Evolutionary conservation across 2,329 filamentous ascomycete genomes (phyloP), one percentile per base, ranked within the genome.

Genomic region (Epichloe coenophiala): DNA sequence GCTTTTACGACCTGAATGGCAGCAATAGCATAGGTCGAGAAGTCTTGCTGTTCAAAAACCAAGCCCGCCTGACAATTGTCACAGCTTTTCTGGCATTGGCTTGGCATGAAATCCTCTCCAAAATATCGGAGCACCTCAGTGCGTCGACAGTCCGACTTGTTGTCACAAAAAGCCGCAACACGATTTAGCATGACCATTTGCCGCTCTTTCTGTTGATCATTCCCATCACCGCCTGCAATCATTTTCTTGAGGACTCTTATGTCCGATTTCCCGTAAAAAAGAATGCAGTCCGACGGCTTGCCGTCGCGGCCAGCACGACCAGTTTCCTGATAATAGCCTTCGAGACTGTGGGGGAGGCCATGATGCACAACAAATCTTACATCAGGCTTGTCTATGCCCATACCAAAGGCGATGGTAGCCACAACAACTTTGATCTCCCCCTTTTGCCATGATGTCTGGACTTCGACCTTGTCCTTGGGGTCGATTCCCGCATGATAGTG

Each of bases 381-480:
- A 63, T 98, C 86, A 1, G 90, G 80, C 65, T 98, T 98, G 71
- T 98, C 93, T 57, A 98, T 98, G n/a, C 93, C 93, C 93, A 98
- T 98, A 6, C 93, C 93, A 63, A 98, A 98, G 23, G 93, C 93
- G 65, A 98, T 97, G 0, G 93, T 98, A 19, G 93, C 94, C 47
- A 98, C 93, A 42, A 98, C 94, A 36, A 98, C 86, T 58, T 95
- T 86, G 60, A 84, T 78, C 48, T 73, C 5, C 89, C 88, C 88
- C 42, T 69, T 71, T 65, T 98, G 93, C 93, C 93, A 98, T 33
- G 81, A 67, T 53, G 77, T 77, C 65, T 97, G 91, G 4, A 93
- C 77, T 6, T 75, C 64, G 1, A 75, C 73, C 63, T 91, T 91
- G 48, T 86, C 78, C 4, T 76, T 69, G 0, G 84, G 64, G 2